These are phyloP conservation scores for Amanita jacksonii DNA, from an alignment of 768 basidiomycete genomes.

Conservation along the genomic window DNA sequence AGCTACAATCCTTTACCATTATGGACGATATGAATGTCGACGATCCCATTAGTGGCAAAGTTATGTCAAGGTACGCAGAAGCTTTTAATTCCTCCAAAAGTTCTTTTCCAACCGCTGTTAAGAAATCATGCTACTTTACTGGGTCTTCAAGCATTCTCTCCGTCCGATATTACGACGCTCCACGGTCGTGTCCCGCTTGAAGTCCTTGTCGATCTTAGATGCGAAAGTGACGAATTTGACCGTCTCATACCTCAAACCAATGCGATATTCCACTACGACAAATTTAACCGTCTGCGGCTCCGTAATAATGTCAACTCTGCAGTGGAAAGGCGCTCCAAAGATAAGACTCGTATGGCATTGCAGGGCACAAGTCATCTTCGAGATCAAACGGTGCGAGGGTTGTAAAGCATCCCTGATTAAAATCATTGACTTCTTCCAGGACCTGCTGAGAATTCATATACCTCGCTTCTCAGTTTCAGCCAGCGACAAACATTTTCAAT, in stretches of 20 bases:
- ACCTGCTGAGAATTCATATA: slow-evolving; percentile 71
- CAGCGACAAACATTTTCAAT: slow-evolving; percentile 70
- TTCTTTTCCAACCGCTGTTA: not conserved
- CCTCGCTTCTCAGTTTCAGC: slow-evolving; percentile 86
- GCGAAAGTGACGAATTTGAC: slow-evolving; percentile 77
- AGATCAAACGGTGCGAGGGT: slow-evolving; percentile 23
- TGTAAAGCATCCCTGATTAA: not conserved
- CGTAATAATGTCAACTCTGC: slow-evolving; percentile 59
- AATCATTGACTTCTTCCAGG: slow-evolving; percentile 32
- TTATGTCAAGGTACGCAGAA: slow-evolving; percentile 69
- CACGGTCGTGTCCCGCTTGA: slow-evolving; percentile 76
- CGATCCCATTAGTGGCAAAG: slow-evolving; percentile 76
- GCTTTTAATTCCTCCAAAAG: not conserved
- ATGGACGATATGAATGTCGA: slow-evolving; percentile 71
- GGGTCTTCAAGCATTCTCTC: slow-evolving; percentile 85
- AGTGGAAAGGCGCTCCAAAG: slow-evolving; percentile 25
- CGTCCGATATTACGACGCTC: slow-evolving; percentile 33
- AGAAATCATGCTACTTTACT: slow-evolving; percentile 75
- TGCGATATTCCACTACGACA: slow-evolving; percentile 82
- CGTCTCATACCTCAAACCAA: slow-evolving; percentile 86
- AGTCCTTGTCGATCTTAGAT: slow-evolving; percentile 76
- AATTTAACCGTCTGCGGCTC: slow-evolving; percentile 85
- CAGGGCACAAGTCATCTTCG: slow-evolving; percentile 20
- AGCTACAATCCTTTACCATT: slow-evolving; percentile 68
- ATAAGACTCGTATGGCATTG: slow-evolving; percentile 19